Evolutionary conservation across 1,284 basidiomycete species (phyloP).

Genomic region (Grifola frondosa): DNA sequence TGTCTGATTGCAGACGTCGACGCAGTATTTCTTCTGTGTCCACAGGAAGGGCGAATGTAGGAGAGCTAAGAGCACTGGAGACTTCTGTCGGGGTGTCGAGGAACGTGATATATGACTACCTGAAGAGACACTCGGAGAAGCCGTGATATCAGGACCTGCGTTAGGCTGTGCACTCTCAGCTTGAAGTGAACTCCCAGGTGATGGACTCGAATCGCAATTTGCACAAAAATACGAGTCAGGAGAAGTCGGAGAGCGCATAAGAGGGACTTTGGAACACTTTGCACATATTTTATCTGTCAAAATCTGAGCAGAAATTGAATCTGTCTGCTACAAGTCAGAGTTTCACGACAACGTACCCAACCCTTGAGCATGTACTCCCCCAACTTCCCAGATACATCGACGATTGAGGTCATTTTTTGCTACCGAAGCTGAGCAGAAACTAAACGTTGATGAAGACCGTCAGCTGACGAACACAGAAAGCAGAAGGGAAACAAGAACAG

Average conservation of each 20-base stretch:
- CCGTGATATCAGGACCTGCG: too few relatives aligned
- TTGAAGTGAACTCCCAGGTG: conserved; percentile 2
- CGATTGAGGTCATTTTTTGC: conserved; percentile 47
- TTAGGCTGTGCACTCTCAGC: not conserved
- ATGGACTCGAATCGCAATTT: conserved; percentile 49
- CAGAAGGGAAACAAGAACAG: too few relatives aligned
- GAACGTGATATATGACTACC: conserved; percentile 52
- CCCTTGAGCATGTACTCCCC: conserved; percentile 76
- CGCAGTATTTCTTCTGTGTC: conserved; percentile 64
- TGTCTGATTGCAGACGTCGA: conserved; percentile 77
- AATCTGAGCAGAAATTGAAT: conserved; percentile 40
- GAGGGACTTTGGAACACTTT: conserved; percentile 57
- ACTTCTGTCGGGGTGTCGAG: conserved; percentile 77
- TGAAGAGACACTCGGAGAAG: conserved; percentile 41
- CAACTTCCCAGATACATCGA: conserved; percentile 57
- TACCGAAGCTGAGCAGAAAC: not conserved
- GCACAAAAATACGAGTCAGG: conserved; percentile 57
- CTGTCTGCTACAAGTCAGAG: not conserved
- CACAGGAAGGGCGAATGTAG: conserved; percentile 55
- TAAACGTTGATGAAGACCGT: conserved; percentile 3
- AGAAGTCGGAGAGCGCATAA: conserved; percentile 66
- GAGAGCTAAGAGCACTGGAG: conserved; percentile 58
- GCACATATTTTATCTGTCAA: conserved; percentile 66
- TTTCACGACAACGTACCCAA: conserved; percentile 52
- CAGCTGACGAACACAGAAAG: not conserved